Base-by-base conservation (phyloP, 139 green algal species). In the Micractinium conductrix region DNA sequence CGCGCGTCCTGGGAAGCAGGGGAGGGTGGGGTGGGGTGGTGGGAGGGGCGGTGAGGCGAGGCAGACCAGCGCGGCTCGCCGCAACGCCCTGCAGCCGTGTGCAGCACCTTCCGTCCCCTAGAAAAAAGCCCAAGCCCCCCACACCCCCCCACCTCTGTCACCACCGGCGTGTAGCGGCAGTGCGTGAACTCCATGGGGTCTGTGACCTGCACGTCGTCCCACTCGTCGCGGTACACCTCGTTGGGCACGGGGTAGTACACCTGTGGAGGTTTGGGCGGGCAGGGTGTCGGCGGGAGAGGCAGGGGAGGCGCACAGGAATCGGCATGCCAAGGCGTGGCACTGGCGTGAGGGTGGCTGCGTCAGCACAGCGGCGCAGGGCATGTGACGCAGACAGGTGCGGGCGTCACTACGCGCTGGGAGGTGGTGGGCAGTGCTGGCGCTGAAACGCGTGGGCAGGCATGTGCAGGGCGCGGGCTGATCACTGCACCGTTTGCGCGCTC, bases 151-250 rank as follows among this genome's bases (percentile, higher is more conserved):
- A 71, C 80, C 80, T 90, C 86, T 37, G 86, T 90, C 22, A 87
- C 82, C 10, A 90, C 82, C 16, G 86, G 86, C 5, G 86, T 90
- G 75, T 90, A 90, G 68, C 86, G 73, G 60, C 81, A 87, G 75
- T 90, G 82, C 19, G 82, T 87, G 62, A 87, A 90, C 67, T 90
- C 86, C 81, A 87, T 90, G 48, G 86, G 72, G 62, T 90, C 86
- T 6, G 68, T 79, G 43, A 90, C 63, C 48, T 85, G 55, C 37
- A 87, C 86, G 62, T 87, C 86, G 26, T 90, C 86, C 86, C 86
- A 90, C 68, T 87, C 71, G 35, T 90, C 86, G 4, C 86, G 74
- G 68, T 87, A 87, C 50, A 90, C 86, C 74, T 90, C 86, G 22
- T 78, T 87, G 45, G 86, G 81, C 42, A 90, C 86, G 7, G 86